phyloP scores from a whole-genome alignment of 2,329 filamentous ascomycete genomes.

The Sclerotinia subarctica region DNA sequence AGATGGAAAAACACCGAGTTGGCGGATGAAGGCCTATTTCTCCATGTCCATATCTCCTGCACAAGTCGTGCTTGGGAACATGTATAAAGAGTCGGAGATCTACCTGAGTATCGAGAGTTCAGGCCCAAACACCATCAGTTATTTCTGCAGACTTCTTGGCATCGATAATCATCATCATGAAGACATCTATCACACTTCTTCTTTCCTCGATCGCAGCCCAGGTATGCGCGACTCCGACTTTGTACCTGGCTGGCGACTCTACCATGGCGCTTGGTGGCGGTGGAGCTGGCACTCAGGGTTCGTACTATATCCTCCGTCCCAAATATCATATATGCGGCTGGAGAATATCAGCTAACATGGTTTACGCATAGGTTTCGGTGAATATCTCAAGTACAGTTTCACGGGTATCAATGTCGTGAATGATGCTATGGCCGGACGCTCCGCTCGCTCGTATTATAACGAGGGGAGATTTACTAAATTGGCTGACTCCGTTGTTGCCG shows the following conservation, averaged over 20 bases:
- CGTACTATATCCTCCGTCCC: constrained; percentile 15
- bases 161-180: constrained; percentile 6
- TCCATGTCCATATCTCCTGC: not conserved
- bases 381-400: constrained; percentile 54
- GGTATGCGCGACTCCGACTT: constrained; percentile 37
- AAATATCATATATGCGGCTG: not conserved
- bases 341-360: not conserved
- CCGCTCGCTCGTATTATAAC: constrained; percentile 62
- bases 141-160: not conserved
- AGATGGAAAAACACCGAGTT: not conserved
- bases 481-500: constrained; percentile 41
- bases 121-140: not conserved
- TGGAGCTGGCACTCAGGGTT: constrained; percentile 44
- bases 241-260: constrained; percentile 59
- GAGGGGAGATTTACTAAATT: constrained; percentile 63
- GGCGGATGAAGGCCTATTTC: not conserved
- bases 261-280: constrained; percentile 55
- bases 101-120: not conserved
- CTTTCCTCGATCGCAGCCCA: constrained; percentile 10
- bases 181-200: not conserved
- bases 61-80: no score
- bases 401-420: constrained; percentile 52
- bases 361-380: constrained; percentile 55
- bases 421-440: constrained; percentile 63
- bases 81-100: constrained; percentile 1